Conservation (phyloP, 768 basidiomycete species). For the Tylopilus rubrobrunneus region DNA sequence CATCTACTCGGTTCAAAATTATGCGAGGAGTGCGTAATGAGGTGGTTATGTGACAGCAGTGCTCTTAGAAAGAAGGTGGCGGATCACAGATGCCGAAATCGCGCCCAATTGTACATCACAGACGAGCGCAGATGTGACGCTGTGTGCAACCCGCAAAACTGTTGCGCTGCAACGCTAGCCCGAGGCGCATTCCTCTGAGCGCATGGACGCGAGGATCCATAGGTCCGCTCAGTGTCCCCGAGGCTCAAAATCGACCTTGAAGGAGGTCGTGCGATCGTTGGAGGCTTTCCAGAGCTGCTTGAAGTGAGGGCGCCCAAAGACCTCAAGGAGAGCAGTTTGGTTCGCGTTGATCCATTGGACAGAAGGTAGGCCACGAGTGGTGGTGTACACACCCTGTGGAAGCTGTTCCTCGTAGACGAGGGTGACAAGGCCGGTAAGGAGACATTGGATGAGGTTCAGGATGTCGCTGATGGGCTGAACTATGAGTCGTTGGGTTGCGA, state of each 20-base stretch:
- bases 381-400: constrained; percentile 66
- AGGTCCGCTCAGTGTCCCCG: constrained; percentile 31
- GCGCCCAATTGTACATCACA: constrained; percentile 8
- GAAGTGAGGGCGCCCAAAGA: constrained; percentile 73
- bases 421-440: constrained; percentile 68
- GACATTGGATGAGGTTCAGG: constrained; percentile 64
- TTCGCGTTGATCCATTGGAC: constrained; percentile 74
- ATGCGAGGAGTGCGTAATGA: constrained; percentile 33
- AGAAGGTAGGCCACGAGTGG: constrained; percentile 73
- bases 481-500: constrained; percentile 66
- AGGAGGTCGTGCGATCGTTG: constrained; percentile 65
- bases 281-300: constrained; percentile 70
- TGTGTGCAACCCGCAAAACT: constrained; percentile 1
- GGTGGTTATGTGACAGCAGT: constrained; percentile 40
- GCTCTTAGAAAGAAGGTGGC: constrained; percentile 22
- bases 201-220: constrained; percentile 4
- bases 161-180: constrained; percentile 17
- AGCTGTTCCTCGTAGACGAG: constrained; percentile 72
- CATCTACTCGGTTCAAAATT: constrained; percentile 32
- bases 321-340: constrained; percentile 60
- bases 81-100: constrained; percentile 27
- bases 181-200: constrained; percentile 6
- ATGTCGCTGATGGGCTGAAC: constrained; percentile 69
- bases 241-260: constrained; percentile 65
- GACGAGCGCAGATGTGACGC: constrained; percentile 8